Percentiles rank a stretch among this genome's conserved stretches.
Conservation (phyloP, 495 filamentous ascomycete species). For the Penicillium atrosanguineum region DNA sequence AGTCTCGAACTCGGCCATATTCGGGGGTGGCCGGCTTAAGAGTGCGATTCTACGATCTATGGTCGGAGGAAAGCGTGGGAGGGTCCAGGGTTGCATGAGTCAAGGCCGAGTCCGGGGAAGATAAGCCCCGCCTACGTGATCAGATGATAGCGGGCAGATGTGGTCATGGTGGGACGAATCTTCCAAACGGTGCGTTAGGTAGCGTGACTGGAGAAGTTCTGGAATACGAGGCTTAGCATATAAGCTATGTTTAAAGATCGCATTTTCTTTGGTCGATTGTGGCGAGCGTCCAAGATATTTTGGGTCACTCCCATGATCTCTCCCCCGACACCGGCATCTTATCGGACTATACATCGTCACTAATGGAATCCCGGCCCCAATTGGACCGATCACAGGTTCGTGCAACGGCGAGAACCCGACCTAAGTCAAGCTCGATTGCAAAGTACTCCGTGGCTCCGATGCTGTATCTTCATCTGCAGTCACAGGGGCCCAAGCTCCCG, state of each 20-base stretch:
- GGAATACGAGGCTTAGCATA: not conserved
- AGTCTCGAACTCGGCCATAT: constrained; percentile 31
- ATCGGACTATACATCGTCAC: not conserved
- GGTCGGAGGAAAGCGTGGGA: not conserved
- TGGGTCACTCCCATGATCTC: no score
- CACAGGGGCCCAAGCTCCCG: constrained; percentile 29
- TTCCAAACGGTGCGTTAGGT: not conserved
- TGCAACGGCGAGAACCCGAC: constrained; percentile 1
- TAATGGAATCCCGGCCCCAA: not conserved
- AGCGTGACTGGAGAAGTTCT: not conserved
- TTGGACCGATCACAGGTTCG: constrained; percentile 6
- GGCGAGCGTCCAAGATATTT: no score
- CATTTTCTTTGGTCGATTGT: not conserved
- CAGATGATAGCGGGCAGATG: constrained; percentile 14
- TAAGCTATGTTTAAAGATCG: not conserved
- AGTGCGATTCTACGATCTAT: no score
- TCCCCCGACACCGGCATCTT: not conserved
- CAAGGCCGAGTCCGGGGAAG: constrained; percentile 14
- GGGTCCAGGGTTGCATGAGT: constrained; percentile 1
- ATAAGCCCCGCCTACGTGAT: constrained; percentile 15
- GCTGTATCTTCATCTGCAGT: constrained; percentile 3
- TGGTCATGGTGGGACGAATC: not conserved
- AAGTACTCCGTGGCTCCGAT: constrained; percentile 15
- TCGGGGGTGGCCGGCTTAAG: not conserved
- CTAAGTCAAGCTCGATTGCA: constrained; percentile 19